Evolutionary conservation across 129 eudicot species (phyloP).

Genomic region (Daucus carota): DNA sequence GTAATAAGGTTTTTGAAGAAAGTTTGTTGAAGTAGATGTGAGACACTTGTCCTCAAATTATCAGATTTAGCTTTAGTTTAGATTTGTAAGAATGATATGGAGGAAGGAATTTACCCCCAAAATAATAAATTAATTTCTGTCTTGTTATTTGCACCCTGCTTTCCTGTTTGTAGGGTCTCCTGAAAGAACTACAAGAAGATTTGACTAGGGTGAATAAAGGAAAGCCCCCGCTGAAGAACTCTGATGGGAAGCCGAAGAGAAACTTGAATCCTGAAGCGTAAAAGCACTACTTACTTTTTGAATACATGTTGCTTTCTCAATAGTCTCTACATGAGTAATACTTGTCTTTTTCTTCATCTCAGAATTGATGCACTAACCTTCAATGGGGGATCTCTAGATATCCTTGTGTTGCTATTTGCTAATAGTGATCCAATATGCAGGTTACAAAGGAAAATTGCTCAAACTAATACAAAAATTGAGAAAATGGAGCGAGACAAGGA

Average conservation of each 20-base stretch:
- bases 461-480: constrained; percentile 57
- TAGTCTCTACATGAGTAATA: background rate
- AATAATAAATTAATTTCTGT: background rate
- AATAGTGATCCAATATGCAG: constrained; percentile 28
- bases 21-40: background rate
- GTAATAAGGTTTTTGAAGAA: background rate
- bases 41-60: background rate
- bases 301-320: background rate
- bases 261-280: constrained; percentile 87
- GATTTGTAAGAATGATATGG: background rate
- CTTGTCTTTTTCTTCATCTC: background rate
- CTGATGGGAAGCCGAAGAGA: constrained; percentile 76
- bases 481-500: constrained; percentile 73
- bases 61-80: background rate
- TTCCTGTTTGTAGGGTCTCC: constrained; percentile 33
- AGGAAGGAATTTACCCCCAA: background rate
- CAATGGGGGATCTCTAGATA: background rate
- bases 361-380: background rate
- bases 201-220: constrained; percentile 82
- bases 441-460: constrained; percentile 65
- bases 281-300: background rate
- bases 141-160: background rate
- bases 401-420: background rate
- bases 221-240: constrained; percentile 55
- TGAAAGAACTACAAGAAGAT: constrained; percentile 65